These are phyloP conservation scores for Asterophora lycoperdoides DNA, from an alignment of 768 basidiomycete genomes.

Conservation along the genomic window DNA sequence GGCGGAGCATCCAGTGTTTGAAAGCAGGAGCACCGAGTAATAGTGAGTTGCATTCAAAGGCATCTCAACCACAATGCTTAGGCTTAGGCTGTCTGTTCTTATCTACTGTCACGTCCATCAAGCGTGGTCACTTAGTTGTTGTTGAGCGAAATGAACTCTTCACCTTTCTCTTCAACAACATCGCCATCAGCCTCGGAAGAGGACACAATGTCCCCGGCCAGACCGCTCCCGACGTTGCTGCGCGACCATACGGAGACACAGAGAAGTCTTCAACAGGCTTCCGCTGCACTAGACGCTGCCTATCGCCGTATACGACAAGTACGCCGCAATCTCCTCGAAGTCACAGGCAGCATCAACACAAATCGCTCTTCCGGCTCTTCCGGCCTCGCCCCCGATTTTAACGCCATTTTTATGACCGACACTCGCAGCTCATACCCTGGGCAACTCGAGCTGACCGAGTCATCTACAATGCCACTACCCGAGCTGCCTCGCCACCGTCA, in stretches of 20 bases:
- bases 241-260: constrained; percentile 26
- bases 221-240: constrained; percentile 1
- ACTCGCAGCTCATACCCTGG: constrained; percentile 5
- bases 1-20: neutral
- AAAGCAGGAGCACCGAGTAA: neutral
- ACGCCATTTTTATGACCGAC: constrained; percentile 33
- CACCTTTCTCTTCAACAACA: constrained; percentile 23
- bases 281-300: constrained; percentile 49
- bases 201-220: constrained; percentile 5
- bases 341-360: constrained; percentile 31
- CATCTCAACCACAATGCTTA: neutral
- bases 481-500: neutral
- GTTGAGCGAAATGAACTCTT: constrained; percentile 26
- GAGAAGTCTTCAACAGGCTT: constrained; percentile 43
- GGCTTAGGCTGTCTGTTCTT: too few species aligned
- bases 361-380: constrained; percentile 10
- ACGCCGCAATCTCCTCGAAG: constrained; percentile 44
- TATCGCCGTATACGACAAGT: constrained; percentile 53
- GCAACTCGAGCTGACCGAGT: neutral
- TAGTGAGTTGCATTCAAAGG: constrained; percentile 1
- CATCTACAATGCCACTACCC: neutral
- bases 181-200: constrained; percentile 16
- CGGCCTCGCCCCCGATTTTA: constrained; percentile 38
- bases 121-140: neutral
- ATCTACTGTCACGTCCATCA: neutral